phyloP scores from a whole-genome alignment of 2,329 filamentous ascomycete species.

The Aspergillus sergii region DNA sequence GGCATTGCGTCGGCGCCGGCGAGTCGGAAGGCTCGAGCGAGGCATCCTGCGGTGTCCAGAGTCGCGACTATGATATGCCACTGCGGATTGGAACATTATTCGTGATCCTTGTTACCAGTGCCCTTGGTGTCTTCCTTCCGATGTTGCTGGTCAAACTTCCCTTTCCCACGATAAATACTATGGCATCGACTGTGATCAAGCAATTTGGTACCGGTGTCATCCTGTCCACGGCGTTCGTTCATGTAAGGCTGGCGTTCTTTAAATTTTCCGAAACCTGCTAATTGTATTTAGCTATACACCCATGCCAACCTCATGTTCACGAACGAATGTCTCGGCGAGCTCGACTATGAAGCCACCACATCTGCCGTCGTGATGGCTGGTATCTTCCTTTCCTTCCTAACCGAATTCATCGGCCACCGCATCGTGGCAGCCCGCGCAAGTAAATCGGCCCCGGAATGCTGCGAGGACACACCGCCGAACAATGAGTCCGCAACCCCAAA shows the following conservation, averaged over 20 bases:
- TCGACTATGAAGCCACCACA: slow-evolving; percentile 70
- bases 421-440: slow-evolving; percentile 45
- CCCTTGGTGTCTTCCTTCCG: slow-evolving; percentile 69
- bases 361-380: slow-evolving; percentile 74
- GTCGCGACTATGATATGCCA: slow-evolving; percentile 66
- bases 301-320: slow-evolving; percentile 73
- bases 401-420: slow-evolving; percentile 69
- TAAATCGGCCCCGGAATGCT: slow-evolving; percentile 15
- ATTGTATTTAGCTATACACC: slow-evolving; percentile 63
- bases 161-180: slow-evolving; percentile 49
- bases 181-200: slow-evolving; percentile 66
- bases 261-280: not conserved
- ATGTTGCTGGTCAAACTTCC: slow-evolving; percentile 65
- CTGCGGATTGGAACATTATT: slow-evolving; percentile 73
- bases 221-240: slow-evolving; percentile 43
- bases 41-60: slow-evolving; percentile 49
- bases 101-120: slow-evolving; percentile 69
- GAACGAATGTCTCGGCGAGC: slow-evolving; percentile 67
- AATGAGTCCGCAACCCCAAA: slow-evolving; percentile 7
- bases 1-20: slow-evolving; percentile 58
- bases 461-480: not conserved
- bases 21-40: slow-evolving; percentile 42
- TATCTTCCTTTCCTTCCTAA: slow-evolving; percentile 70
- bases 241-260: slow-evolving; percentile 29
- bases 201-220: slow-evolving; percentile 54